Base-by-base conservation (phyloP, 768 basidiomycete genomes). In the Lentinula sp. region DNA sequence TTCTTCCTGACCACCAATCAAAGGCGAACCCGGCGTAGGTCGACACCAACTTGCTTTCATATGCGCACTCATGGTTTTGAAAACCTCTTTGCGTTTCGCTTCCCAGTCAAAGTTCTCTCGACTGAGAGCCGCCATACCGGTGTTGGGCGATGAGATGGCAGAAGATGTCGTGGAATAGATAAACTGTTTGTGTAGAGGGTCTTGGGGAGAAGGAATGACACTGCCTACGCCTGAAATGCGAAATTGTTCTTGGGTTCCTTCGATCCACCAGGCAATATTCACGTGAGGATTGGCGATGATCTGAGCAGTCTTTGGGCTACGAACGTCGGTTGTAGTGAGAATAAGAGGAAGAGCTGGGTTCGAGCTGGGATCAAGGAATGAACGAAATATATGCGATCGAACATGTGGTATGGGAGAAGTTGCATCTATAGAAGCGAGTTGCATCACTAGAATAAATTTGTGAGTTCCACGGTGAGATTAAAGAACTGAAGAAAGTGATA, bases 251-350 rank as follows among this genome's bases (percentile, higher is more conserved):
- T 79, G 71, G 0, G 83, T 79, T 20, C 81, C 79, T 35, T 81
- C 77, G 57, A 86, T 80, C 90, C 91, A 95, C 86, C 88, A 93
- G 10, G 79, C 82, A 46, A 87, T 64, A 69, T 93, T 87, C 62
- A 86, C 81, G 46, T 76, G 70, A 9, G 78, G 68, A 60, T 76
- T 77, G 41, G 75, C 67, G 23, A 73, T 74, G 51, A 92, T 73
- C 64, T 92, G 86, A 1, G 71, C 51, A 37, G 83, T 79, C 66
- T 94, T 94, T 20, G 85, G 84, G 1, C 85, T 79, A 28, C 92
- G 87, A 50, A 86, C 69, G 73, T 93, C 91, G 51, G 91, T 91
- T 12, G 86, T 83, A 52, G 80, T 76, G 48, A 92, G 66, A 63
- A 94, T 70, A 5, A 93, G 74, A 0, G 90, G 87, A 3, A 83